A percentile compares a stretch with the other conserved stretches of the same genome.
phyloP scores from a whole-genome alignment of 2,329 filamentous ascomycete genomes.

The Aspergillus sp. region DNA sequence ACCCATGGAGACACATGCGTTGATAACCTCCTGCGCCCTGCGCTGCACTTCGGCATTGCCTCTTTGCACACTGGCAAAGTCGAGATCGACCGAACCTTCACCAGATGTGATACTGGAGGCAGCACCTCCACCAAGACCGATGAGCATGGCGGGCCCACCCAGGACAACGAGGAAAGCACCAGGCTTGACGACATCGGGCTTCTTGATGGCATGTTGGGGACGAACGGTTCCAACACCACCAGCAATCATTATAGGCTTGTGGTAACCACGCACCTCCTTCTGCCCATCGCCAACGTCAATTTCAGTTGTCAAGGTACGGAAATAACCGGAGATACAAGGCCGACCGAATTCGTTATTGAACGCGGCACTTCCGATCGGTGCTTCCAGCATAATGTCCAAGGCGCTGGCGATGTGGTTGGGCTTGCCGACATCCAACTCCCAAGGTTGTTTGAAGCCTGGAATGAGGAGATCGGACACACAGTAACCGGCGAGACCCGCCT shows the following conservation, averaged over 20 bases:
- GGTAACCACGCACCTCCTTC: constrained; percentile 81
- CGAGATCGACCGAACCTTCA: constrained; percentile 85
- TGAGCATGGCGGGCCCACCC: constrained; percentile 95
- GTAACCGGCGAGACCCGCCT: constrained; percentile 88
- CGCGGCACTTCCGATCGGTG: constrained; percentile 87
- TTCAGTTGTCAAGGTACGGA: constrained; percentile 80
- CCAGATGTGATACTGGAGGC: constrained; percentile 88
- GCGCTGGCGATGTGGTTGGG: constrained; percentile 90
- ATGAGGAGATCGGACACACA: constrained; percentile 94
- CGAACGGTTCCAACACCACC: constrained; percentile 91
- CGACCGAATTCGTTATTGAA: constrained; percentile 99
- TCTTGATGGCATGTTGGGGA: constrained; percentile 87
- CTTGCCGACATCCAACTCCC: constrained; percentile 88
- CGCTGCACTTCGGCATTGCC: constrained; percentile 97
- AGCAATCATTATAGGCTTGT: constrained; percentile 98
- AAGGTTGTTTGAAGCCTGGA: constrained; percentile 76
- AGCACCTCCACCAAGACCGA: constrained; percentile 91
- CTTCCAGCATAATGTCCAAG: constrained; percentile 96
- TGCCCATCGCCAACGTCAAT: constrained; percentile 61
- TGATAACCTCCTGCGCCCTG: constrained; percentile 96
- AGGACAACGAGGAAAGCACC: constrained; percentile 92
- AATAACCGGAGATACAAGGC: constrained; percentile 83
- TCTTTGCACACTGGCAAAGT: constrained; percentile 95
- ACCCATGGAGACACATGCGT: constrained; percentile 83
- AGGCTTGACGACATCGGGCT: constrained; percentile 72